Conservation (phyloP, 257 asterid genomes). For the Eustoma russellianum region DNA sequence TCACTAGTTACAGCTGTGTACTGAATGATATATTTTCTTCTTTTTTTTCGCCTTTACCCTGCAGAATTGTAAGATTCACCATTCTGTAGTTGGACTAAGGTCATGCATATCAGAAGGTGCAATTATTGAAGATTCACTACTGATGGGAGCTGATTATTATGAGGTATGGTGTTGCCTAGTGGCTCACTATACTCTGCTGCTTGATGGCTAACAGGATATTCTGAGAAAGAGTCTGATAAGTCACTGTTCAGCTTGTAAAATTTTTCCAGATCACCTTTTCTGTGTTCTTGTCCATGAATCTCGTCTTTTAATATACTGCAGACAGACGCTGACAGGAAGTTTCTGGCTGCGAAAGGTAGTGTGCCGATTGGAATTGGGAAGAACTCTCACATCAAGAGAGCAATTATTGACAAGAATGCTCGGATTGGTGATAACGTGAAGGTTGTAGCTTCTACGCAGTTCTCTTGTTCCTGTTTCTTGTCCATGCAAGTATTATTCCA, state of each 20-base stretch:
- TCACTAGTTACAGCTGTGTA: not conserved
- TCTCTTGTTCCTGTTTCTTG: not conserved
- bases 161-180: slow-evolving; percentile 42
- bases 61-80: slow-evolving; percentile 94
- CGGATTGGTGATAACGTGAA: slow-evolving; percentile 79
- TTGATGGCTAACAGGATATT: too few species aligned
- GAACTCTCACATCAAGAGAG: slow-evolving; percentile 69
- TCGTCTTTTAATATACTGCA: slow-evolving; percentile 14
- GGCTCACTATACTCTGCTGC: too few species aligned
- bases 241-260: too few species aligned
- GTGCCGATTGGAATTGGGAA: slow-evolving; percentile 88
- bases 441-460: slow-evolving; percentile 22
- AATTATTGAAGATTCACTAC: slow-evolving; percentile 71
- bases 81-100: slow-evolving; percentile 88
- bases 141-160: slow-evolving; percentile 95
- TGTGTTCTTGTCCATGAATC: too few species aligned
- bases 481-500: not conserved
- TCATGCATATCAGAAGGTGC: slow-evolving; percentile 97
- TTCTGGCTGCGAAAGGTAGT: slow-evolving; percentile 62
- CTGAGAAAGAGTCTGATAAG: too few species aligned
- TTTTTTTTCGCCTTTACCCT: slow-evolving; percentile 1
- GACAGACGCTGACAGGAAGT: slow-evolving; percentile 77
- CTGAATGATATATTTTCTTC: too few species aligned
- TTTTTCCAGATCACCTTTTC: too few species aligned
- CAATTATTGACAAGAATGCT: slow-evolving; percentile 91